A percentile compares a stretch with the other conserved stretches of the same genome.
These are phyloP conservation scores for Boeremia exigua DNA, from an alignment of 2,329 filamentous ascomycete species.

Conservation along the genomic window DNA sequence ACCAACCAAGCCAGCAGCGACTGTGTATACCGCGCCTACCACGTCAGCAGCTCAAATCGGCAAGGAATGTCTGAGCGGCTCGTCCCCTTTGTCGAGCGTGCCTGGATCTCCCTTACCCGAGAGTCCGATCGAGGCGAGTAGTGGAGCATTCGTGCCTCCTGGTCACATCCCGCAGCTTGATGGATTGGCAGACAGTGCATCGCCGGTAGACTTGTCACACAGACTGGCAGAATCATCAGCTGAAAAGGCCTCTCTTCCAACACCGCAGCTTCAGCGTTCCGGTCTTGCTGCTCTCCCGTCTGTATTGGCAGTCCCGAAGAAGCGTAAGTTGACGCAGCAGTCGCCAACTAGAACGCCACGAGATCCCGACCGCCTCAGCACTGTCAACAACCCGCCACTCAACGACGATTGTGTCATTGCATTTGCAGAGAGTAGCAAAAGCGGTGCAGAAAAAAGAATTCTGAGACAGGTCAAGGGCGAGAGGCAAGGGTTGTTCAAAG, in stretches of 20 bases:
- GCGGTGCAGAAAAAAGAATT: conserved; percentile 25
- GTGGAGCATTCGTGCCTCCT: neutral
- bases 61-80: neutral
- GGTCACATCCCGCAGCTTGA: conserved; percentile 14
- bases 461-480: conserved; percentile 50
- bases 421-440: conserved; percentile 36
- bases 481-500: conserved; percentile 49
- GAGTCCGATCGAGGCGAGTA: neutral
- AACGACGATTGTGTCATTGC: conserved; percentile 44
- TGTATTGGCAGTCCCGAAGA: conserved; percentile 7
- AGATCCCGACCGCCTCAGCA: conserved; percentile 25
- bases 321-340: conserved; percentile 16
- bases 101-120: conserved; percentile 17
- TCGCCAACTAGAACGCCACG: conserved; percentile 4
- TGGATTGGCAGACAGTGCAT: conserved; percentile 8
- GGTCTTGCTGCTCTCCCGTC: neutral
- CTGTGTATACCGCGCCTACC: neutral
- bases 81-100: conserved; percentile 19
- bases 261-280: neutral
- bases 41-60: neutral
- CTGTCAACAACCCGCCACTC: conserved; percentile 38
- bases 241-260: neutral
- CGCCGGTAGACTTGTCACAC: neutral
- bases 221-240: neutral
- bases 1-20: conserved; percentile 10